Conservation (phyloP, 1,284 basidiomycete species). For the Jaminaea rosea region DNA sequence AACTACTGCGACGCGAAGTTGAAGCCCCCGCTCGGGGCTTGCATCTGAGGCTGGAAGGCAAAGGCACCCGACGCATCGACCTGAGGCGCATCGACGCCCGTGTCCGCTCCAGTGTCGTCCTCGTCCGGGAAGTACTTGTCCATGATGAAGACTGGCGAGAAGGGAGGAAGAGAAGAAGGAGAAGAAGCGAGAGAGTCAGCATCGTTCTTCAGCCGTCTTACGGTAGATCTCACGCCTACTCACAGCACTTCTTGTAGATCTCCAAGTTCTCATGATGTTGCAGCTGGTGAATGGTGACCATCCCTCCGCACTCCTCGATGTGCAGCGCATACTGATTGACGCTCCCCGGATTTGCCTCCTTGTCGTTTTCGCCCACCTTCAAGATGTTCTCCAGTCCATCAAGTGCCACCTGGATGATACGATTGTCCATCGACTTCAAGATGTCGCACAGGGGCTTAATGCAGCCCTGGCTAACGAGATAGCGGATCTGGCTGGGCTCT, state of each 20-base stretch:
- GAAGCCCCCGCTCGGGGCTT: constrained; percentile 43
- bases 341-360: constrained; percentile 70
- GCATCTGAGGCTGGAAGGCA: constrained; percentile 56
- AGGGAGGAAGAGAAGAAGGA: neutral
- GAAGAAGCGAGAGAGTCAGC: too few relatives aligned
- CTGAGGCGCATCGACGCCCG: constrained; percentile 66
- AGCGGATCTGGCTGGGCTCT: constrained; percentile 93
- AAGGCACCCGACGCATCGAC: constrained; percentile 79
- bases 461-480: constrained; percentile 93
- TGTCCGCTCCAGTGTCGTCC: constrained; percentile 51
- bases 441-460: constrained; percentile 98
- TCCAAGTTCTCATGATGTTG: constrained; percentile 99
- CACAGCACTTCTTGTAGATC: constrained; percentile 92
- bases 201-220: too few relatives aligned
- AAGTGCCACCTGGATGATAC: constrained; percentile 95
- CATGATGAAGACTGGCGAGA: constrained; percentile 62
- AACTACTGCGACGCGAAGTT: constrained; percentile 35
- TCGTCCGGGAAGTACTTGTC: constrained; percentile 49
- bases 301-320: constrained; percentile 92
- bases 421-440: constrained; percentile 97
- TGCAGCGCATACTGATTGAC: constrained; percentile 87
- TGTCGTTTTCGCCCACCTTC: constrained; percentile 96
- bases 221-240: too few relatives aligned
- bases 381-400: constrained; percentile 98
- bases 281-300: constrained; percentile 91